Conservation (phyloP, 225 moss, liverwort and hornwort species). For the Pseudisothecium myosuroides region DNA sequence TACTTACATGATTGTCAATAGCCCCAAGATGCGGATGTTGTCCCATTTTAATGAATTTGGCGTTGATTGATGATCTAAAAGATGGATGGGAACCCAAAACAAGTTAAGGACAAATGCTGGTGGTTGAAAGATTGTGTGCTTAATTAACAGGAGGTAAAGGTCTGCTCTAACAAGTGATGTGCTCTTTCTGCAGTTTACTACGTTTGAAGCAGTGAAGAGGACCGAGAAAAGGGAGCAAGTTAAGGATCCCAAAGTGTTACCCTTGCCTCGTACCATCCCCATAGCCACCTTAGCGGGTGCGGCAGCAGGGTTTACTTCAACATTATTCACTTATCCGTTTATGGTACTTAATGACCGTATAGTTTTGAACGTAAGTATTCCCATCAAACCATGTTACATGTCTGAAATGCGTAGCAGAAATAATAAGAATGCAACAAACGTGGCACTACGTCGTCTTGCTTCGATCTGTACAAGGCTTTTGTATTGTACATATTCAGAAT, state of each 20-base stretch:
- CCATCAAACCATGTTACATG: background rate
- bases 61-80: background rate
- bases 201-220: constrained; percentile 79
- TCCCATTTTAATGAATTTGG: background rate
- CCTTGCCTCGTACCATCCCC: constrained; percentile 63
- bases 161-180: background rate
- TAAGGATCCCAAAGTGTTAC: constrained; percentile 58
- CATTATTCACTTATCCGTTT: constrained; percentile 62
- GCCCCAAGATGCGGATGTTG: background rate
- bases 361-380: constrained; percentile 53
- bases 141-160: background rate
- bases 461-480: background rate
- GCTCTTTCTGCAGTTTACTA: constrained; percentile 49
- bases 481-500: background rate
- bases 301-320: constrained; percentile 73
- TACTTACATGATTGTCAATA: background rate
- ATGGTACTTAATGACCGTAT: constrained; percentile 40
- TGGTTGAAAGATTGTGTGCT: background rate
- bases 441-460: background rate
- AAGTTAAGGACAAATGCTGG: background rate
- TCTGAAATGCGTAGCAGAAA: background rate
- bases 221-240: constrained; percentile 19
- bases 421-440: background rate
- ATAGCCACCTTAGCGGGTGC: constrained; percentile 77
- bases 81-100: background rate